A percentile compares a stretch with the other conserved stretches of the same genome.
Conservation (phyloP, 1,284 basidiomycete genomes). For the Trametes versicolor region DNA sequence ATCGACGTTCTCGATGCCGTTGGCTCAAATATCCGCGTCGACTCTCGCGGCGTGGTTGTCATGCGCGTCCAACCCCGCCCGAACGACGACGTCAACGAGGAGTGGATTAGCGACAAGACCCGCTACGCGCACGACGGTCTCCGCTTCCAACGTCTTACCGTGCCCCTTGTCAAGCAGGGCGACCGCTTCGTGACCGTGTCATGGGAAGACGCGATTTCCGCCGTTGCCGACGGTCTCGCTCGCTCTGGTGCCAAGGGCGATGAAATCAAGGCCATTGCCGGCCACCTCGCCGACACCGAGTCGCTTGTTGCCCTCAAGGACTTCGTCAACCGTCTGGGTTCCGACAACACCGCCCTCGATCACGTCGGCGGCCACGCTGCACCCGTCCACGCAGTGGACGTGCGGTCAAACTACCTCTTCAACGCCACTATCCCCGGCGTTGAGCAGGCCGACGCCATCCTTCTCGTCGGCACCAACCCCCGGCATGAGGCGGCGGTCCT, state of each 20-base stretch:
- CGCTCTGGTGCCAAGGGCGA: conserved; percentile 89
- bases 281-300: conserved; percentile 94
- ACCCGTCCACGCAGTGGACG: conserved; percentile 87
- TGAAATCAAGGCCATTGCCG: conserved; percentile 96
- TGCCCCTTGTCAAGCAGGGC: conserved; percentile 90
- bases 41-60: conserved; percentile 95
- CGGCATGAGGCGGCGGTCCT: conserved; percentile 97
- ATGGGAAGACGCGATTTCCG: conserved; percentile 92
- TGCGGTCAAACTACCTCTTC: conserved; percentile 97
- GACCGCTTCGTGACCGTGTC: conserved; percentile 92
- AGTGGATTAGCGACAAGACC: conserved; percentile 99
- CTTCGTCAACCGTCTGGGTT: conserved; percentile 92
- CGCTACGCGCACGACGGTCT: conserved; percentile 97
- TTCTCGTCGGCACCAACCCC: conserved; percentile 97
- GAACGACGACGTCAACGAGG: conserved; percentile 99
- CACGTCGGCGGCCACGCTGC: conserved; percentile 71
- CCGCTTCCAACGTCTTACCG: conserved; percentile 94
- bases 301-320: conserved; percentile 95
- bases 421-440: conserved; percentile 94
- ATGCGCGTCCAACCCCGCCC: conserved; percentile 97
- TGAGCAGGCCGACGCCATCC: conserved; percentile 92
- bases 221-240: conserved; percentile 83
- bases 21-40: conserved; percentile 97
- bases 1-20: conserved; percentile 99
- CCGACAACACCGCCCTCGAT: conserved; percentile 93